phyloP scores from a whole-genome alignment of 2,329 filamentous ascomycete genomes.

The Lecanoromycetidae sp. region DNA sequence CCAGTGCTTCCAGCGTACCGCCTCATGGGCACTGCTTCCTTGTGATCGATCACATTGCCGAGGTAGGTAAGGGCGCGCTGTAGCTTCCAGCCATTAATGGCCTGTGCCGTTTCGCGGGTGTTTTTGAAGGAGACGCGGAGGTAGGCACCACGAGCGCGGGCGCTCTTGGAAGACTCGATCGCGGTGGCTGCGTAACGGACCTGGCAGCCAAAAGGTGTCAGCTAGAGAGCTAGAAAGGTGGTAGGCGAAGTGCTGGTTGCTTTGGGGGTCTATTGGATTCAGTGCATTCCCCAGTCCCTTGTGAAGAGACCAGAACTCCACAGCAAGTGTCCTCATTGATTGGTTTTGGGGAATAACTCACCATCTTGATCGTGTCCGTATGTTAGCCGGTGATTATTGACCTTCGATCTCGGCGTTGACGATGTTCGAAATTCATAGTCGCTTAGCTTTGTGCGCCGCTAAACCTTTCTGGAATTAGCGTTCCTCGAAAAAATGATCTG shows the following conservation, averaged over 20 bases:
- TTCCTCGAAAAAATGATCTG: background rate
- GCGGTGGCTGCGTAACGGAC: slow-evolving; percentile 93
- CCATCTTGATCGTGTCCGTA: slow-evolving; percentile 34
- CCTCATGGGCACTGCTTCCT: slow-evolving; percentile 96
- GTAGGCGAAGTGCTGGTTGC: background rate
- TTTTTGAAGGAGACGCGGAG: slow-evolving; percentile 99
- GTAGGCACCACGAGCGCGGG: slow-evolving; percentile 96
- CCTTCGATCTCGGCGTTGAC: background rate
- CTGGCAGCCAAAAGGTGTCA: slow-evolving; percentile 34
- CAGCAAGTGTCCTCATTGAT: no score
- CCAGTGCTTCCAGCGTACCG: slow-evolving; percentile 93
- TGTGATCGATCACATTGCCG: slow-evolving; percentile 94
- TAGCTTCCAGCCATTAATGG: slow-evolving; percentile 98
- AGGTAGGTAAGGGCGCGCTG: slow-evolving; percentile 91
- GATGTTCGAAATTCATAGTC: slow-evolving; percentile 14
- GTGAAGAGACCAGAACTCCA: background rate
- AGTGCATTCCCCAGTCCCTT: background rate
- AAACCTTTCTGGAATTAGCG: slow-evolving; percentile 3
- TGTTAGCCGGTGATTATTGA: slow-evolving; percentile 6
- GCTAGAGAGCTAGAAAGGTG: background rate
- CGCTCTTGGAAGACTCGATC: slow-evolving; percentile 82
- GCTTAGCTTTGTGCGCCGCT: slow-evolving; percentile 13
- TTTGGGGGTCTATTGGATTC: background rate
- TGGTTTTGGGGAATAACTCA: no score
- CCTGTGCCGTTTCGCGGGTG: slow-evolving; percentile 98